phyloP scores from a whole-genome alignment of 2,329 filamentous ascomycete genomes.

The Colletotrichum sp. region DNA sequence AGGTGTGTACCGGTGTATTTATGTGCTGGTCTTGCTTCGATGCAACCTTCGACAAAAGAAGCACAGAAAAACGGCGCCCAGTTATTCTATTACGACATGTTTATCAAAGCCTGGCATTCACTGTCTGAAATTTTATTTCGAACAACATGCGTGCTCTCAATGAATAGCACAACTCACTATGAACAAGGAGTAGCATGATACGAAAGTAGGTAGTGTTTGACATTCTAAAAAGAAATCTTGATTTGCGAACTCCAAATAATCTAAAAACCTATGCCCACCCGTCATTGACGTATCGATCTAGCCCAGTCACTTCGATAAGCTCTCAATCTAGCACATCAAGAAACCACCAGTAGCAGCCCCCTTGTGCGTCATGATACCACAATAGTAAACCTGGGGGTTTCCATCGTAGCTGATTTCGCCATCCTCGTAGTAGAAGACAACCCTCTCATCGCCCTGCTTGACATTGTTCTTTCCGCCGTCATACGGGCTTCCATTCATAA shows the following conservation, averaged over 20 bases:
- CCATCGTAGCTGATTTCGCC: background rate
- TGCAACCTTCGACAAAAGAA: background rate
- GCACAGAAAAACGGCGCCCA: background rate
- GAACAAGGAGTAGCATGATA: too few species aligned
- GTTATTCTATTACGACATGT: accelerated
- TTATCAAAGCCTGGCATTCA: accelerated
- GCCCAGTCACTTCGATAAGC: accelerated
- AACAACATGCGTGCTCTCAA: background rate
- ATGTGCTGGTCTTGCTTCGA: background rate
- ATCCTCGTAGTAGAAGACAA: background rate
- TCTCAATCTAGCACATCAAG: background rate
- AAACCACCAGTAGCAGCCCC: background rate
- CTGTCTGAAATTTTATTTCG: background rate
- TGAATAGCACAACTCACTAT: too few species aligned
- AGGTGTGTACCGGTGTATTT: too few species aligned
- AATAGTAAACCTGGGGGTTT: background rate
- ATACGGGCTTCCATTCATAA: background rate
- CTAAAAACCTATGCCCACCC: accelerated
- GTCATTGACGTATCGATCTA: background rate
- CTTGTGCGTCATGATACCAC: background rate
- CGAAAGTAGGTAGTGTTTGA: background rate
- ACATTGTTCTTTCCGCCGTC: background rate
- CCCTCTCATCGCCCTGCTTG: background rate
- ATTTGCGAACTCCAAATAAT: background rate
- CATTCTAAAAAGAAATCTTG: accelerated